A percentile compares a stretch with the other conserved stretches of the same genome.
Evolutionary conservation across 1,284 basidiomycete species (phyloP).

Genomic region (Moesziomyces sp.): DNA sequence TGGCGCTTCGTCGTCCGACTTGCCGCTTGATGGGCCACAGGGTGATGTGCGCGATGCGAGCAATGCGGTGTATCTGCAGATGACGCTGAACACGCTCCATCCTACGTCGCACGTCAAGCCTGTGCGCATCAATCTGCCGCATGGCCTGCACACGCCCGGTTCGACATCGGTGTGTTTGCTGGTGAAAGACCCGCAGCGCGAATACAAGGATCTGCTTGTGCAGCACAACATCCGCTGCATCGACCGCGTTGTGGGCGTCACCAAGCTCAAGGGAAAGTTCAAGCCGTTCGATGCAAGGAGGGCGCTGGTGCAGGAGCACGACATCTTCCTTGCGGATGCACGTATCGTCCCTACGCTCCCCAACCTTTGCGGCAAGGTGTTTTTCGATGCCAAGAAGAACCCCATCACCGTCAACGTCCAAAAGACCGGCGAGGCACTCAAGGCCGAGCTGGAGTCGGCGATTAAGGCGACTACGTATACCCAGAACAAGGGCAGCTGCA

Average conservation of each 20-base stretch:
- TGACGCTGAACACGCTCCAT: conserved; percentile 57
- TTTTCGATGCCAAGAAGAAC: conserved; percentile 94
- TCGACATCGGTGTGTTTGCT: conserved; percentile 85
- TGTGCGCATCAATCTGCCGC: conserved; percentile 64
- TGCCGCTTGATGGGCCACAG: conserved; percentile 53
- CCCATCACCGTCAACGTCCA: conserved; percentile 87
- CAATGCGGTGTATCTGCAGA: conserved; percentile 56
- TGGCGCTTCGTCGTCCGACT: conserved; percentile 9
- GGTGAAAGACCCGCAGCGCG: conserved; percentile 92
- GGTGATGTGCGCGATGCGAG: conserved; percentile 42
- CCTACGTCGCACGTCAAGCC: conserved; percentile 55
- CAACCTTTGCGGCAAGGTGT: conserved; percentile 85
- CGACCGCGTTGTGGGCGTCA: conserved; percentile 87
- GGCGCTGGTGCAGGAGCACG: conserved; percentile 85
- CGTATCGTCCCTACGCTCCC: conserved; percentile 88
- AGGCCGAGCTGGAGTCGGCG: conserved; percentile 87
- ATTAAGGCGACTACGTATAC: conserved; percentile 93
- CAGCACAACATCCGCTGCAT: conserved; percentile 84
- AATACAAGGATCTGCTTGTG: conserved; percentile 92
- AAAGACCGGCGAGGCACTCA: conserved; percentile 79
- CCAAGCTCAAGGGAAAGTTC: conserved; percentile 68
- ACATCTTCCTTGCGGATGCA: conserved; percentile 91
- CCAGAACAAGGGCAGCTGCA: conserved; percentile 68
- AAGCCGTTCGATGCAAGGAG: conserved; percentile 84
- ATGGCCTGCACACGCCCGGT: conserved; percentile 84